Evolutionary conservation across 2,329 filamentous ascomycete genomes (phyloP).

Genomic region (Arthroderma uncinatum): DNA sequence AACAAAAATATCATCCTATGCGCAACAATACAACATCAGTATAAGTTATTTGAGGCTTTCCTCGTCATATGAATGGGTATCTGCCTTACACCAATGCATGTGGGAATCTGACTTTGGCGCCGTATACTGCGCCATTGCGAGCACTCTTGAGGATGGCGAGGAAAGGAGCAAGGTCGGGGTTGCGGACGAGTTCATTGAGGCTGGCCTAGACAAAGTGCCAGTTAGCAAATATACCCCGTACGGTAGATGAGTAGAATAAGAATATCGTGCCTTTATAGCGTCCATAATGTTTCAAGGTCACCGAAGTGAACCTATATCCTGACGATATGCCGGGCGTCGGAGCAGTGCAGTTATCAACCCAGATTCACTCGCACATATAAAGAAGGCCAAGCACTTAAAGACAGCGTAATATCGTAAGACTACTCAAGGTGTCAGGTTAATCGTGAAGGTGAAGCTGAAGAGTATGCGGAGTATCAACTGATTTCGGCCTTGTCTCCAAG

Average conservation of each 20-base stretch:
- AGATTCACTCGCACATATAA: neutral
- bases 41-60: slow-evolving; percentile 12
- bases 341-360: neutral
- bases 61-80: neutral
- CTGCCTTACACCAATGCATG: slow-evolving; percentile 70
- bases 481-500: neutral
- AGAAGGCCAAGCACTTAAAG: neutral
- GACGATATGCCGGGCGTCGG: neutral
- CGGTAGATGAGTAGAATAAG: no score
- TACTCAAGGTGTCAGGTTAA: neutral
- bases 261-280: neutral
- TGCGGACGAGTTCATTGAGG: slow-evolving; percentile 64
- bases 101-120: slow-evolving; percentile 93
- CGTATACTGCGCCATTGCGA: slow-evolving; percentile 94
- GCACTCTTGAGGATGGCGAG: slow-evolving; percentile 82
- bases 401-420: neutral
- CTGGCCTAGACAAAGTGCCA: slow-evolving; percentile 41
- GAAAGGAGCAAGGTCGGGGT: slow-evolving; percentile 74
- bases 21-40: slow-evolving; percentile 9
- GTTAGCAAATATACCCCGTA: neutral
- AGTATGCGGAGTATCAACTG: neutral
- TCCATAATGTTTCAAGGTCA: neutral
- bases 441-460: neutral
- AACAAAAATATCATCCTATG: slow-evolving; percentile 90
- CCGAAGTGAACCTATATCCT: neutral